Evolutionary conservation across 2,329 filamentous ascomycete species (phyloP).

Genomic region (Salinomyces thailandicus): DNA sequence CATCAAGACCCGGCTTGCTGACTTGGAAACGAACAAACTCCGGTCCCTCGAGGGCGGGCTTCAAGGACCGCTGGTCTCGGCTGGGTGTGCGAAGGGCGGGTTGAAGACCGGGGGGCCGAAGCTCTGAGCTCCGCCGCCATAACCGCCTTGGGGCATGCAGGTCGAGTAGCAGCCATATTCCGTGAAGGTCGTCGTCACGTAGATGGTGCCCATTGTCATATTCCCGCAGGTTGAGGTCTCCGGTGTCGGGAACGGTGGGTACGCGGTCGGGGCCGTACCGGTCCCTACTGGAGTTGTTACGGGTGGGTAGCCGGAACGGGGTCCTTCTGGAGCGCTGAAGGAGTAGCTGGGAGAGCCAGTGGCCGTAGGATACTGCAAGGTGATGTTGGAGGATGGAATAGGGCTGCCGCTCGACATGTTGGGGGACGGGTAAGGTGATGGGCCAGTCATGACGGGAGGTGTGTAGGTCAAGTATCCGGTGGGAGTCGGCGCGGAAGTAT

Average conservation of each 20-base stretch:
- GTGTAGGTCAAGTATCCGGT: neutral
- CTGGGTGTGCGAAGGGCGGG: too few species aligned
- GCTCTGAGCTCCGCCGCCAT: slow-evolving; percentile 5
- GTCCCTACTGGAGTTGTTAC: neutral
- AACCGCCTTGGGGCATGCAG: slow-evolving; percentile 6
- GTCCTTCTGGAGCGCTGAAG: neutral
- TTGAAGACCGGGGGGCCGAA: slow-evolving; percentile 8
- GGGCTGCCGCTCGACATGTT: slow-evolving; percentile 1
- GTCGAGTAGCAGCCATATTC: slow-evolving; percentile 9
- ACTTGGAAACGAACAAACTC: neutral
- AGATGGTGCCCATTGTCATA: slow-evolving; percentile 5
- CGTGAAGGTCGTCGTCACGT: slow-evolving; percentile 6
- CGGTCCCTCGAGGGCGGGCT: too few species aligned
- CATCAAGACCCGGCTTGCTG: slow-evolving; percentile 2
- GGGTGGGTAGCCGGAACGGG: neutral
- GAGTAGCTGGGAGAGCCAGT: slow-evolving; percentile 1
- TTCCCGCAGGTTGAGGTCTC: slow-evolving; percentile 2
- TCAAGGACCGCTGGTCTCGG: too few species aligned
- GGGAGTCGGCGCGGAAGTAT: neutral
- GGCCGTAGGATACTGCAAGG: neutral
- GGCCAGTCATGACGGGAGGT: neutral
- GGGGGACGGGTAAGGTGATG: neutral
- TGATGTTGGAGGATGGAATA: neutral
- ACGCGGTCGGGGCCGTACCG: neutral
- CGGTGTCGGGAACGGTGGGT: neutral